Conservation (phyloP, 495 filamentous ascomycete genomes). For the Monascus purpureus region DNA sequence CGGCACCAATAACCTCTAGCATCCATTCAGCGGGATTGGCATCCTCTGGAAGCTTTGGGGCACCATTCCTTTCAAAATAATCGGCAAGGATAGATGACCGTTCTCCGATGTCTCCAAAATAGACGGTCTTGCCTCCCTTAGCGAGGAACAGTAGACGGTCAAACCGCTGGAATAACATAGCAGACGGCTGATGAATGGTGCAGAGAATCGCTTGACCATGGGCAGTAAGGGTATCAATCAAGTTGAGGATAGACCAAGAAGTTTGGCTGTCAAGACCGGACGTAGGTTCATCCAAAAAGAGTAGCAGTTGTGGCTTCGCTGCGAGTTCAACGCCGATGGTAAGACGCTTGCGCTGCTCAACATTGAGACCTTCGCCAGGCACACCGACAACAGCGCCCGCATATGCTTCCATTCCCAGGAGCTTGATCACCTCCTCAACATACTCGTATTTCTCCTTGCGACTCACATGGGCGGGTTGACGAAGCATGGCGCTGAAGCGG, state of each 20-base stretch:
- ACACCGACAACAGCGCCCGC: conserved; percentile 31
- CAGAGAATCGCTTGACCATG: conserved; percentile 85
- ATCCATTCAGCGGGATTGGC: conserved; percentile 95
- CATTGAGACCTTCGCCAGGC: conserved; percentile 55
- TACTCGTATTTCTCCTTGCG: conserved; percentile 73
- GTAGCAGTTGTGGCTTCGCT: conserved; percentile 69
- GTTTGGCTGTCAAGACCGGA: conserved; percentile 83
- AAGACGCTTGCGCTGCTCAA: conserved; percentile 78
- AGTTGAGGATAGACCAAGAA: conserved; percentile 76
- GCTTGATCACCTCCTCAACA: conserved; percentile 83
- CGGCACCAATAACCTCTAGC: conserved; percentile 85
- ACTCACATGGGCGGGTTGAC: conserved; percentile 60
- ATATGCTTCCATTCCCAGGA: conserved; percentile 66
- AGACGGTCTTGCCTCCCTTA: conserved; percentile 70
- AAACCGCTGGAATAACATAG: conserved; percentile 90
- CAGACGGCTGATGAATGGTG: conserved; percentile 93
- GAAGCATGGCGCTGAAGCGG: conserved; percentile 69
- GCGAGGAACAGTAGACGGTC: conserved; percentile 78
- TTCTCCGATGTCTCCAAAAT: conserved; percentile 80
- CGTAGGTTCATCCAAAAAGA: conserved; percentile 86
- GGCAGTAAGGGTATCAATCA: conserved; percentile 76
- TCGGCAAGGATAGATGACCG: conserved; percentile 56
- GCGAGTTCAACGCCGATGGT: conserved; percentile 89
- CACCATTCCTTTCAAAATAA: conserved; percentile 77
- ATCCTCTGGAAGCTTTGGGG: conserved; percentile 49